Base-by-base conservation (phyloP, 495 filamentous ascomycete genomes). In the Poronia punctata region DNA sequence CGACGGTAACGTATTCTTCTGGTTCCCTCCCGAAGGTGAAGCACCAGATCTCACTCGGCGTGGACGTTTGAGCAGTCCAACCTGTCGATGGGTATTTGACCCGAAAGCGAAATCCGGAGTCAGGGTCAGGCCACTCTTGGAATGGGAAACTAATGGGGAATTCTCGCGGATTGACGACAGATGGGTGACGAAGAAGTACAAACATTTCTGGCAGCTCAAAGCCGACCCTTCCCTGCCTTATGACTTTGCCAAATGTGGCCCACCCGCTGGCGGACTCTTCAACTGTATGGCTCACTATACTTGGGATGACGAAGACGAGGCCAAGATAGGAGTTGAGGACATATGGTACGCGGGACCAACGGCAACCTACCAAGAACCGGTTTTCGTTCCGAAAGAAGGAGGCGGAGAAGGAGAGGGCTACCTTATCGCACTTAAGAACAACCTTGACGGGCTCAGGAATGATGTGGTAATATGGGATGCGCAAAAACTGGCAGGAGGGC, bases 141-240 rank as follows among this genome's bases (percentile, higher is more conserved):
- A 63, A 6, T 71, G 71, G 51, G 50, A 55, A 3, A 66, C 66
- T 5, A 71, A 65, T 36, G 72, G 74, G 15, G 76, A 80, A 51
- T 79, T 79, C 63, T 74, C 70, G 6, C 66, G 75, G 16, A 76
- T 80, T 43, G 76, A 80, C 47, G 76, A 79, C 41, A 67, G 75
- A 1, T 68, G 64, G 27, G 58, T 69, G 3, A 71, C 68, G 12
- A 67, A 68, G 40, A 54, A 55, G 4, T 76, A 80, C 50, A 51
- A 58, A 7, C 74, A 78, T 53, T 74, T 74, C 56, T 80, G 67
- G 64, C 70, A 74, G 38, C 53, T 68, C 0, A 53, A 64, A 15
- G 66, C 74, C 23, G 67, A 76, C 36, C 62, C 66, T 0, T 50
- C 44, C 2, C 56, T 45, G 20, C 63, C 61, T 2, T 74, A 73